Evolutionary conservation across 805 yeast species (phyloP).

Genomic region (Kockiozyma suomiensis): DNA sequence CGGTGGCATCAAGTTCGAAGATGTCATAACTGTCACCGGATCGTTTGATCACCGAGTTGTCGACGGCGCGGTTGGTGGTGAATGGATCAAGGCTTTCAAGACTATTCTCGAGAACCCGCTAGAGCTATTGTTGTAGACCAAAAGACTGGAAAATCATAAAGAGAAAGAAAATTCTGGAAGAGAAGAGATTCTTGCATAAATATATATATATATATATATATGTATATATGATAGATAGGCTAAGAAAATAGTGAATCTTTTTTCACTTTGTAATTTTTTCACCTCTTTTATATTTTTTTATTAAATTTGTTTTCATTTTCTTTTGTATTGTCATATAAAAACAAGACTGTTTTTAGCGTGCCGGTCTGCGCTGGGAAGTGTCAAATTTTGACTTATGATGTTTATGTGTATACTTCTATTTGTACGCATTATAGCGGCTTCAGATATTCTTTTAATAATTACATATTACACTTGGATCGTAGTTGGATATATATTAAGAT

Average conservation of each 20-base stretch:
- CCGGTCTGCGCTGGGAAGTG: constrained; percentile 1
- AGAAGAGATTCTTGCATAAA: not conserved
- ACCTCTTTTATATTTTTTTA: not conserved
- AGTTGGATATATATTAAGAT: too few relatives aligned
- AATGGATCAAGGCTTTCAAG: constrained; percentile 91
- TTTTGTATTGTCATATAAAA: not conserved
- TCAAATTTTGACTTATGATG: not conserved
- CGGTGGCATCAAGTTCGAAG: constrained; percentile 90
- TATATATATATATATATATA: too few relatives aligned
- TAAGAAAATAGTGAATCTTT: too few relatives aligned
- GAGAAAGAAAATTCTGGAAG: too few relatives aligned
- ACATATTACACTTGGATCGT: not conserved
- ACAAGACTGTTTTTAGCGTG: not conserved
- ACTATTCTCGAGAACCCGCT: constrained; percentile 92
- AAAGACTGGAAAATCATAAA: not conserved
- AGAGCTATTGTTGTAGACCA: constrained; percentile 73
- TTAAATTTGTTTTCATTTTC: not conserved
- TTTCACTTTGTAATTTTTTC: not conserved
- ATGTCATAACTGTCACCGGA: constrained; percentile 88
- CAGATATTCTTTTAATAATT: constrained; percentile 1
- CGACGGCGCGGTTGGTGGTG: constrained; percentile 98
- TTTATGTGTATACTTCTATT: not conserved
- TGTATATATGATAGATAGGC: not conserved
- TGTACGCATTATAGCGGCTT: not conserved
- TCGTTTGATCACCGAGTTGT: constrained; percentile 97